Base-by-base conservation (phyloP, 2,329 filamentous ascomycete species). In the Botrytis pseudocinerea region DNA sequence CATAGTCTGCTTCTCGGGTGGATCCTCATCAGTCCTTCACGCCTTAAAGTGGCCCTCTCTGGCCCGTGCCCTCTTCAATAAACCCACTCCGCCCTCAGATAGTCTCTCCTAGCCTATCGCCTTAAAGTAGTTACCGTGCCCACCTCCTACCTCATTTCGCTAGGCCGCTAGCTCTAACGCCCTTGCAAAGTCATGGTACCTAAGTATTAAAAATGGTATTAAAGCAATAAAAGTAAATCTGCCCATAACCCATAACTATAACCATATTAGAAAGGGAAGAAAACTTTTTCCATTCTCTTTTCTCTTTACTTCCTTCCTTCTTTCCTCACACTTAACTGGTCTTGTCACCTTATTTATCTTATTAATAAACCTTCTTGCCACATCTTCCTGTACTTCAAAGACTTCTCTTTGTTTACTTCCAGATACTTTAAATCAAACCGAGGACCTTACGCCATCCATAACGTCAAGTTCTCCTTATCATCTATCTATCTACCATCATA, bases 401-500 rank as follows among this genome's bases (percentile, higher is more conserved):
- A 35, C 18, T 8, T 68, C 65, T 57, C 62, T 72, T 72, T 66
- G 38, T 69, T 69, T 69, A 59, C 62, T 44, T 28, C 46, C 46
- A n/a, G 8, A 57, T 40, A 57, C 46, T 54, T n/a, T 66, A 48
- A 65, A 51, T 18, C 42, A 61, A 48, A 14, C n/a, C 48, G 48
- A 63, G 70, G 38, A 54, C 46, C 61, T 76, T 76, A 77, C 77
- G 71, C 75, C 74, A 77, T 80, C 76, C 54, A 51, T 35, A 72
- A 71, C 69, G 51, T 75, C 76, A 46, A 59, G 48, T 66, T 42
- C 44, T 44, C 20, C 61, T 66, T n/a, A 32, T 73, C n/a, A 60
- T 76, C 76, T 77, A 76, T 76, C 77, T 73, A 70, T 75, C 76
- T 75, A 71, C 71, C 59, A 74, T 72, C 59, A 74, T n/a, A 38